Percentiles rank a stretch among this genome's conserved stretches.
Conservation (phyloP, 768 basidiomycete genomes). For the Suillus subluteus region DNA sequence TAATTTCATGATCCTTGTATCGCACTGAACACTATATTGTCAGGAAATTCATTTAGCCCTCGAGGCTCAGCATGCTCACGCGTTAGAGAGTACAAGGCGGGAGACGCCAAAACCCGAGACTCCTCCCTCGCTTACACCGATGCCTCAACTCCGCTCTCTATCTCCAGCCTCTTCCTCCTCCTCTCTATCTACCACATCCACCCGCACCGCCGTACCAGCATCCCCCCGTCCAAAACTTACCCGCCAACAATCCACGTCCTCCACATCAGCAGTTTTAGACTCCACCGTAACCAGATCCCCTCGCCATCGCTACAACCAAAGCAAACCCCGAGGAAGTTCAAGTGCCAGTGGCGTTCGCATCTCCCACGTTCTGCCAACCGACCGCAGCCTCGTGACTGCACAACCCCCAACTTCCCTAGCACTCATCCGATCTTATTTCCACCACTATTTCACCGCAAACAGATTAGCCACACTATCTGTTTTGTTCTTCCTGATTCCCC, state of each 20-base stretch:
- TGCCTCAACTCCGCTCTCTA: constrained; percentile 36
- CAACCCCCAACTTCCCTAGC: constrained; percentile 36
- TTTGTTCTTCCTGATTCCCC: constrained; percentile 44
- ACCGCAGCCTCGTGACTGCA: constrained; percentile 15
- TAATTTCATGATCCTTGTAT: not conserved
- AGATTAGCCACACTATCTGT: constrained; percentile 50
- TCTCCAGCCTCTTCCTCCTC: constrained; percentile 66
- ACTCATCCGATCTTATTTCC: constrained; percentile 51
- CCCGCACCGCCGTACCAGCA: constrained; percentile 67
- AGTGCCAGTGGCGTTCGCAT: constrained; percentile 21
- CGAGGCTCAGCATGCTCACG: constrained; percentile 41
- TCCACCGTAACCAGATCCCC: constrained; percentile 29
- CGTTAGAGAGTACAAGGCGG: constrained; percentile 21
- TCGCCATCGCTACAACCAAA: constrained; percentile 13
- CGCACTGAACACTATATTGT: constrained; percentile 12
- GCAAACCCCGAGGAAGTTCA: constrained; percentile 17
- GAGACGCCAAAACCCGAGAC: constrained; percentile 22
- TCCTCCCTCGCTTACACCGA: constrained; percentile 26
- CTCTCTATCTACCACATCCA: constrained; percentile 72
- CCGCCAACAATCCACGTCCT: constrained; percentile 22
- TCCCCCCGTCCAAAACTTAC: constrained; percentile 19
- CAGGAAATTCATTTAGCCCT: constrained; percentile 23
- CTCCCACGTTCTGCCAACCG: constrained; percentile 15
- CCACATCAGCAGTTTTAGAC: constrained; percentile 29
- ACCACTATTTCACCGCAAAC: constrained; percentile 50